phyloP scores from a whole-genome alignment of 2,329 filamentous ascomycete genomes.

The Onygenales sp. region DNA sequence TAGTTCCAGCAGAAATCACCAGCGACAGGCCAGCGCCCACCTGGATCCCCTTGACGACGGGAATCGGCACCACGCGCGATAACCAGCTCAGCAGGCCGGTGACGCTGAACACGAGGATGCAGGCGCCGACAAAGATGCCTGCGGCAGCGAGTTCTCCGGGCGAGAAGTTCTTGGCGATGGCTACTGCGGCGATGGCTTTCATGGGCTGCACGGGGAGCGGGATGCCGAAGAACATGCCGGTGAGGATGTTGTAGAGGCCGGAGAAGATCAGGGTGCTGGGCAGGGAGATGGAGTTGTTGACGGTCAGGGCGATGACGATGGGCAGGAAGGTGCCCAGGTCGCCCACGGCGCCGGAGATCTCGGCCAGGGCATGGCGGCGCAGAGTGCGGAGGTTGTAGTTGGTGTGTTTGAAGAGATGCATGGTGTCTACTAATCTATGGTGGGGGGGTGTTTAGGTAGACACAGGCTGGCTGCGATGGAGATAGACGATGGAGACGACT shows the following conservation, averaged over 20 bases:
- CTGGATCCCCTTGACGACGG: constrained; percentile 90
- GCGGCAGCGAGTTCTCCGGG: constrained; percentile 68
- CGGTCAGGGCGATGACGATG: constrained; percentile 74
- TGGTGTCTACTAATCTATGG: too few species aligned
- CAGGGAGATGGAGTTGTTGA: constrained; percentile 69
- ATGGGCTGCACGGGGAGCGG: constrained; percentile 85
- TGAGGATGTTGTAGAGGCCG: constrained; percentile 75
- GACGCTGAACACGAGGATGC: constrained; percentile 65
- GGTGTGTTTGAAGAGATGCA: constrained; percentile 14
- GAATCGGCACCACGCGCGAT: constrained; percentile 65
- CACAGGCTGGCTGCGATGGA: too few species aligned
- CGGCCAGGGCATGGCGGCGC: constrained; percentile 50
- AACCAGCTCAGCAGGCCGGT: constrained; percentile 72
- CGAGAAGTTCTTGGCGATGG: constrained; percentile 61
- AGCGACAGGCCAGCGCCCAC: constrained; percentile 82
- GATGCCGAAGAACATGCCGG: constrained; percentile 74
- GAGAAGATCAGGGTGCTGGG: constrained; percentile 80
- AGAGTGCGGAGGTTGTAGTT: constrained; percentile 48
- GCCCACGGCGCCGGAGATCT: constrained; percentile 81
- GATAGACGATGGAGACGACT: too few species aligned
- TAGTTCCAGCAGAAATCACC: constrained; percentile 64
- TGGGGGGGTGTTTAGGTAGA: too few species aligned
- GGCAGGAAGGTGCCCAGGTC: constrained; percentile 86
- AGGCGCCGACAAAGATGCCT: constrained; percentile 65
- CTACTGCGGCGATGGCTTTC: constrained; percentile 84